Evolutionary conservation across 2,329 filamentous ascomycete genomes (phyloP).

Genomic region (Fusarium neocosmosporiellum): DNA sequence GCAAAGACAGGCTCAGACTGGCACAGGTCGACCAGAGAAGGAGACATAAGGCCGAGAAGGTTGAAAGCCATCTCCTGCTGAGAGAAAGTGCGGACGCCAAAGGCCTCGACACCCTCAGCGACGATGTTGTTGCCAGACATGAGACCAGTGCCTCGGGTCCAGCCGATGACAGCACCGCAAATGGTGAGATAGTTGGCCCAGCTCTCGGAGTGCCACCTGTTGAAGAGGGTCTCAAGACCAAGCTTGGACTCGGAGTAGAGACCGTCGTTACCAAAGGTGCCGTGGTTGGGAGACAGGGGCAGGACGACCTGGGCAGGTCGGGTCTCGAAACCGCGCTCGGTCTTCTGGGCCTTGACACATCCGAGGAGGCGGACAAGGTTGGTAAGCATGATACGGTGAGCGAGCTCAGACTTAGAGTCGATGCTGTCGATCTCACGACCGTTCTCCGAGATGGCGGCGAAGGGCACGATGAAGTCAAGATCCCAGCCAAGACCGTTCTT

Average conservation of each 20-base stretch:
- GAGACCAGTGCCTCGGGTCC: conserved; percentile 97
- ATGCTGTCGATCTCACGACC: conserved; percentile 97
- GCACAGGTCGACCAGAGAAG: conserved; percentile 92
- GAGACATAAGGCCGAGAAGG: conserved; percentile 93
- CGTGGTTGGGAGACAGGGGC: conserved; percentile 96
- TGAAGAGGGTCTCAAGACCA: conserved; percentile 96
- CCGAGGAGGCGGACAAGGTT: conserved; percentile 94
- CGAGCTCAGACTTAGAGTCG: conserved; percentile 97
- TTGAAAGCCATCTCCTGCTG: conserved; percentile 99
- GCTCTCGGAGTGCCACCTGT: conserved; percentile 96
- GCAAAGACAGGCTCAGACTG: conserved; percentile 96
- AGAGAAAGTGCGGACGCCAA: conserved; percentile 97
- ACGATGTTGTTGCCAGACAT: conserved; percentile 99
- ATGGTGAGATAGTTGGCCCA: conserved; percentile 99
- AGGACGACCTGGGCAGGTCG: conserved; percentile 96
- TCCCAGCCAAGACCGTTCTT: conserved; percentile 99
- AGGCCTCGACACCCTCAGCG: conserved; percentile 95
- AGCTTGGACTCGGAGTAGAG: conserved; percentile 99
- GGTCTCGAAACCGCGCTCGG: conserved; percentile 88
- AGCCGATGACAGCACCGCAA: conserved; percentile 97
- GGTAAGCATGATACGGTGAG: conserved; percentile 98
- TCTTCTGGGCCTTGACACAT: conserved; percentile 90
- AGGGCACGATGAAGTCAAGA: conserved; percentile 94
- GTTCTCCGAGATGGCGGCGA: conserved; percentile 97
- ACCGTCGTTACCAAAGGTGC: conserved; percentile 97